A percentile compares a stretch with the other conserved stretches of the same genome.
phyloP scores from a whole-genome alignment of 2,329 filamentous ascomycete species.

The Aspergillus thermomutatus region DNA sequence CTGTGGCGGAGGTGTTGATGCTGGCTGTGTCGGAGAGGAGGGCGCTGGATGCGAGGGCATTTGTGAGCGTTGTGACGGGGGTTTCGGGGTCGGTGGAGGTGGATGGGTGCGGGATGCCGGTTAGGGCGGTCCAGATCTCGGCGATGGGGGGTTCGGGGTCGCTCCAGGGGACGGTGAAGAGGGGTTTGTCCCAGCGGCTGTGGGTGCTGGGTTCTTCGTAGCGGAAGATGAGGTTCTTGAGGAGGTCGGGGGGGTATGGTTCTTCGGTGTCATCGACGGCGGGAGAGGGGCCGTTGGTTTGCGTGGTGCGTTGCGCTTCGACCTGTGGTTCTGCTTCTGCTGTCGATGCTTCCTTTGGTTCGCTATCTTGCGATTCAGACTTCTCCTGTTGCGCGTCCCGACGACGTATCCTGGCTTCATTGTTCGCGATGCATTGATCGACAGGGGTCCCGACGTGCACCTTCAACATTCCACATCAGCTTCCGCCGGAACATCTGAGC shows the following conservation, averaged over 20 bases:
- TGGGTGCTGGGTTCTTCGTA: constrained; percentile 67
- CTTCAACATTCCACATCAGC: constrained; percentile 27
- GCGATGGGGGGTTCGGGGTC: constrained; percentile 55
- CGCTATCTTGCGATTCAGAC: constrained; percentile 1
- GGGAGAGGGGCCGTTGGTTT: background rate
- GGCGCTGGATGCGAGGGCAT: constrained; percentile 17
- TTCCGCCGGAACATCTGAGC: background rate
- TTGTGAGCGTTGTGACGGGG: constrained; percentile 16
- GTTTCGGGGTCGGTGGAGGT: constrained; percentile 11
- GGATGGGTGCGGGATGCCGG: constrained; percentile 34
- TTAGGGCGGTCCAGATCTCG: constrained; percentile 59
- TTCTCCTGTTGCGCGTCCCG: constrained; percentile 6
- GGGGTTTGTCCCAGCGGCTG: constrained; percentile 63
- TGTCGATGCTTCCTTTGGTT: constrained; percentile 5
- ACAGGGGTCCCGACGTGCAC: constrained; percentile 57
- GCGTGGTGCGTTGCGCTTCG: background rate
- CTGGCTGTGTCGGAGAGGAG: constrained; percentile 26
- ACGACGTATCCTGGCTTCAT: constrained; percentile 38
- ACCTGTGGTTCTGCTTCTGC: background rate
- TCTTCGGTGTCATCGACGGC: constrained; percentile 24
- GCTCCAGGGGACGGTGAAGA: constrained; percentile 59
- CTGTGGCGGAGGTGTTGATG: constrained; percentile 19
- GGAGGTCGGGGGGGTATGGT: constrained; percentile 53
- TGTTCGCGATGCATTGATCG: constrained; percentile 55
- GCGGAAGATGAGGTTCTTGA: constrained; percentile 62